Conservation (phyloP, 1,284 basidiomycete genomes). For the Pseudozyma thailandica region DNA sequence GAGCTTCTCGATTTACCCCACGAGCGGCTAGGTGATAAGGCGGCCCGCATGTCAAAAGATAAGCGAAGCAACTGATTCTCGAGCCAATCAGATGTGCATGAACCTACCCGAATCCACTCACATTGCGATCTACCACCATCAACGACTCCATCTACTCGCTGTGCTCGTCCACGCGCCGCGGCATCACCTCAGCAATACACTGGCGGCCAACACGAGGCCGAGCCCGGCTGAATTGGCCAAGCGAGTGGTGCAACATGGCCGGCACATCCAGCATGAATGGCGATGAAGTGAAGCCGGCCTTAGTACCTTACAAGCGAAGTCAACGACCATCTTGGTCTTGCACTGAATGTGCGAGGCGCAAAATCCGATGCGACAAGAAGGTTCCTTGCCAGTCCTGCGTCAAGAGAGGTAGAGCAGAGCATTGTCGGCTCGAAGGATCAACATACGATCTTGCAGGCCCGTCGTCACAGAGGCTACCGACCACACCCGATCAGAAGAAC, state of each 20-base stretch:
- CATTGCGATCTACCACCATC: neutral
- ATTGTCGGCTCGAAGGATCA: conserved; percentile 38
- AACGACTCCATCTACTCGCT: neutral
- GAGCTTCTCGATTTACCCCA: no score
- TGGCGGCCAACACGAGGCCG: no score
- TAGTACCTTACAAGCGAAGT: conserved; percentile 40
- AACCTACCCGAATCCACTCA: neutral
- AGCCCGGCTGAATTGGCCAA: no score
- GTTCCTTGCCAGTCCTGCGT: conserved; percentile 54
- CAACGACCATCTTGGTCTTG: conserved; percentile 55
- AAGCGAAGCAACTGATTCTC: conserved; percentile 1
- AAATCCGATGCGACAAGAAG: conserved; percentile 57
- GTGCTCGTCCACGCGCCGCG: no score
- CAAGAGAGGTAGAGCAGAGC: conserved; percentile 44
- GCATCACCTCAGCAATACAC: no score
- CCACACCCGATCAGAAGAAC: conserved; percentile 9
- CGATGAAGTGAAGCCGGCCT: conserved; percentile 11
- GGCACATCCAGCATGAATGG: conserved; percentile 1
- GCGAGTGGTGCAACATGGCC: conserved; percentile 16
- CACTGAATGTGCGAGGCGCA: conserved; percentile 54
- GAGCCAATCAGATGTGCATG: neutral
- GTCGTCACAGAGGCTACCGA: conserved; percentile 10
- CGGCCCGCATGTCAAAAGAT: conserved; percentile 1
- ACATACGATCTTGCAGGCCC: conserved; percentile 15
- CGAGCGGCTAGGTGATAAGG: neutral